Percentiles rank a stretch among this genome's conserved stretches.
phyloP scores from a whole-genome alignment of 441 rosid genomes.

The Geranium incanum region DNA sequence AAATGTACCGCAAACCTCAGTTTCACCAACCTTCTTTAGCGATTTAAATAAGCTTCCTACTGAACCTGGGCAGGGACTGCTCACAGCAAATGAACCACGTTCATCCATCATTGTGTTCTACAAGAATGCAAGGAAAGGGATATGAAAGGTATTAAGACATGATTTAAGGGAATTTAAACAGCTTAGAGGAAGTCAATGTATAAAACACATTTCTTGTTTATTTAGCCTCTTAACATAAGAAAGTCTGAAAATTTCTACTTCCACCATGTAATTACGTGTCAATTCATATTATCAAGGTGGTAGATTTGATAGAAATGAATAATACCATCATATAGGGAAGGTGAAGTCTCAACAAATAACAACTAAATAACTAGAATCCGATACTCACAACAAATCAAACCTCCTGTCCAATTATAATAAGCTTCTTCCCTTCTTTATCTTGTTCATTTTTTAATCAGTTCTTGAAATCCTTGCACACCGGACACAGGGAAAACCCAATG shows the following conservation, averaged over 20 bases:
- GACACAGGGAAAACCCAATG: not conserved
- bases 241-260: not conserved
- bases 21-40: constrained; percentile 51
- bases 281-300: not conserved
- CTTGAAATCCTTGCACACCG: not conserved
- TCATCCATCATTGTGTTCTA: constrained; percentile 84
- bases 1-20: constrained; percentile 12
- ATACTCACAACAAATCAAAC: not conserved
- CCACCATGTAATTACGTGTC: not conserved
- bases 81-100: constrained; percentile 65
- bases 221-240: constrained; percentile 2
- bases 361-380: not conserved
- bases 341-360: not conserved
- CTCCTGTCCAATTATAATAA: not conserved
- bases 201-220: not conserved
- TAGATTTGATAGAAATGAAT: not conserved
- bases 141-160: not conserved
- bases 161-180: constrained; percentile 4
- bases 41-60: constrained; percentile 52
- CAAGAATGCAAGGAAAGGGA: constrained; percentile 17
- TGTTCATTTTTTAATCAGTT: not conserved
- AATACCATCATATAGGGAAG: not conserved
- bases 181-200: not conserved
- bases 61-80: constrained; percentile 69
- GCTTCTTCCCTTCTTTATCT: not conserved